Evolutionary conservation across 805 yeast genomes (phyloP), one percentile per base, ranked within the genome.

Genomic region (Torulaspora gathmanii): DNA sequence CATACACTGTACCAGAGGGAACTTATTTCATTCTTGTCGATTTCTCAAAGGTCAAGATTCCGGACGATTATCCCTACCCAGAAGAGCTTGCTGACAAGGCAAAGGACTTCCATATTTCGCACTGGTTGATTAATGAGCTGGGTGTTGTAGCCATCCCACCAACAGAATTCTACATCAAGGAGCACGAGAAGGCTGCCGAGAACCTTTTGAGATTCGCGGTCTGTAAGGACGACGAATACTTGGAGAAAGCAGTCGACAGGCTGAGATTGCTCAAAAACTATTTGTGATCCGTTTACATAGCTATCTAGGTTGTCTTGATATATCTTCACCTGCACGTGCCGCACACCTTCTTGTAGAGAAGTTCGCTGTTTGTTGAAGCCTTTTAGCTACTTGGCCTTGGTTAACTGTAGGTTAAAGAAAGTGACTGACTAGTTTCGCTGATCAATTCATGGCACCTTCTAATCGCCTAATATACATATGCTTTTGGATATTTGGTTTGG

Each of bases 131-230:
- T 58, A 82, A 80, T 61, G 95, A 89, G 62, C 65, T 91, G 46
- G 99, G 99, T 9, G 95, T 93, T 33, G 98, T 93, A 16, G 84
- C 95, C 3, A 93, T 93, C 52, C 99, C 99, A 9, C 98, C 98
- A 23, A 84, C 96, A n/a, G 98, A 91, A 67, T 93, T 93, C 60
- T 80, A 86, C 58, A 75, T 81, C 35, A 77, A 80, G 8, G 80
- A 78, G 48, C 80, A 84, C 53, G 89, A 85, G 26, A 71, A 77
- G 45, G 79, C 82, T 13, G 89, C 91, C 45, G 95, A 90, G 61
- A 82, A 86, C 56, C 78, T 88, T 61, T 71, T 93, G 50, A 80
- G 99, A 61, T 90, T 93, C 65, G 98, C 99, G 12, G 95, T 93
- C 15, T 93, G 99, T 74, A 93, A 93, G 70, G 96, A 86, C 56